Percentiles rank a stretch among this genome's conserved stretches.
Conservation (phyloP, 768 basidiomycete species). For the Melanogaster broomeanus region DNA sequence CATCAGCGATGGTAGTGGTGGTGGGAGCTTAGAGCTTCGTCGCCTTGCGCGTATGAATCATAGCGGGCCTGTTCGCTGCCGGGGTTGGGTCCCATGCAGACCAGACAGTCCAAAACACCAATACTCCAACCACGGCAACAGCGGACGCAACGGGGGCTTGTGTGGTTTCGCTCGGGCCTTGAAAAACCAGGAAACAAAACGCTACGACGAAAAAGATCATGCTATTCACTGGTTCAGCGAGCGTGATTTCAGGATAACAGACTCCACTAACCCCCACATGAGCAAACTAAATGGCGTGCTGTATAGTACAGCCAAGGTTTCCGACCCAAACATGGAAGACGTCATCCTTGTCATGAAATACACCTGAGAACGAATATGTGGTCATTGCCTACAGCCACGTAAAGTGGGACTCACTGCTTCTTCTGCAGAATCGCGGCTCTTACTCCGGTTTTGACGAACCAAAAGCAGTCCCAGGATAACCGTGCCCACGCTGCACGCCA, state of each 20-base stretch:
- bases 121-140: not conserved
- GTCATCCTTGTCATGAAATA: constrained; percentile 22
- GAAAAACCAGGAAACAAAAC: constrained; percentile 7
- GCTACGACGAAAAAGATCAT: constrained; percentile 11
- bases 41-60: not conserved
- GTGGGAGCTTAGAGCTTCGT: not conserved
- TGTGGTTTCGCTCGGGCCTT: not conserved
- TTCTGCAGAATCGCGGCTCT: constrained; percentile 17
- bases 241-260: not conserved
- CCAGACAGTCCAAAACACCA: constrained; percentile 1
- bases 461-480: constrained; percentile 39
- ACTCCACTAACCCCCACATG: constrained; percentile 27
- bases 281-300: constrained; percentile 33
- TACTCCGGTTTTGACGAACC: constrained; percentile 36
- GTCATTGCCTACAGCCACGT: too few species aligned
- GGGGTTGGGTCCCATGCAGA: constrained; percentile 2
- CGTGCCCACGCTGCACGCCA: constrained; percentile 33
- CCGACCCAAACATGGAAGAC: constrained; percentile 20
- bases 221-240: not conserved
- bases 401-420: constrained; percentile 29
- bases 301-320: constrained; percentile 32
- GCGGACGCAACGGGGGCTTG: not conserved
- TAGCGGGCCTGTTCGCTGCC: not conserved
- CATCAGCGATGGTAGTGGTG: too few species aligned
- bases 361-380: constrained; percentile 20